phyloP scores from a whole-genome alignment of 2,329 filamentous ascomycete species.

The Elsinoe ampelina region DNA sequence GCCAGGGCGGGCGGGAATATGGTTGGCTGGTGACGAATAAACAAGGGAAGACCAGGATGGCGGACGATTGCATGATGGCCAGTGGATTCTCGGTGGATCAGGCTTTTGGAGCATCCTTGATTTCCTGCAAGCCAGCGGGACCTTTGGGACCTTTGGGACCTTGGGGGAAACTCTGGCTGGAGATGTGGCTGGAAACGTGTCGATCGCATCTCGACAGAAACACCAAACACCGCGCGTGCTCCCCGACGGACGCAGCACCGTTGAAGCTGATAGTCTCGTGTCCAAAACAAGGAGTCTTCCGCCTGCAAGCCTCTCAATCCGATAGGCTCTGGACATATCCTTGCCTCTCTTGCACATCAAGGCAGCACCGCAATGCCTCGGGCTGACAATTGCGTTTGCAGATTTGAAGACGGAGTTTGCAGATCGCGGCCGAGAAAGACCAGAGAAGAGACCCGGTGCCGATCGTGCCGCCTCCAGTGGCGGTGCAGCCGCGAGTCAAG shows the following conservation, averaged over 20 bases:
- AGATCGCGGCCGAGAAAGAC: neutral
- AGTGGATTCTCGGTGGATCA: conserved; percentile 10
- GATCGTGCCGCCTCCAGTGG: conserved; percentile 2
- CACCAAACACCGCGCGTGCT: neutral
- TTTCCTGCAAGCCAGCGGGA: conserved; percentile 5
- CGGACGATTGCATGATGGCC: conserved; percentile 9
- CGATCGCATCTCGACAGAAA: conserved; percentile 2
- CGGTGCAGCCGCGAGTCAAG: neutral
- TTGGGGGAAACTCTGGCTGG: neutral
- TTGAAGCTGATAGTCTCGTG: conserved; percentile 2
- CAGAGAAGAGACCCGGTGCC: neutral
- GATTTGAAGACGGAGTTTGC: neutral
- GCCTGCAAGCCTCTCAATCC: neutral
- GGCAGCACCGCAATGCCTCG: neutral
- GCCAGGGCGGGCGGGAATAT: neutral
- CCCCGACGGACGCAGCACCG: neutral
- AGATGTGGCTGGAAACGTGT: conserved; percentile 11
- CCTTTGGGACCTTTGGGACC: neutral
- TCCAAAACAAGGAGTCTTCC: neutral
- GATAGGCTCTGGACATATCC: conserved; percentile 1
- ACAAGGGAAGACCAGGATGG: conserved; percentile 10
- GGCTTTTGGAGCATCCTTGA: conserved; percentile 2
- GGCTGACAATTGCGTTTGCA: neutral
- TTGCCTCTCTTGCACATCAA: neutral
- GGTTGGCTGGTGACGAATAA: conserved; percentile 11